Evolutionary conservation across 106 monocot species (phyloP).

Genomic region (Platanthera zijinensis): DNA sequence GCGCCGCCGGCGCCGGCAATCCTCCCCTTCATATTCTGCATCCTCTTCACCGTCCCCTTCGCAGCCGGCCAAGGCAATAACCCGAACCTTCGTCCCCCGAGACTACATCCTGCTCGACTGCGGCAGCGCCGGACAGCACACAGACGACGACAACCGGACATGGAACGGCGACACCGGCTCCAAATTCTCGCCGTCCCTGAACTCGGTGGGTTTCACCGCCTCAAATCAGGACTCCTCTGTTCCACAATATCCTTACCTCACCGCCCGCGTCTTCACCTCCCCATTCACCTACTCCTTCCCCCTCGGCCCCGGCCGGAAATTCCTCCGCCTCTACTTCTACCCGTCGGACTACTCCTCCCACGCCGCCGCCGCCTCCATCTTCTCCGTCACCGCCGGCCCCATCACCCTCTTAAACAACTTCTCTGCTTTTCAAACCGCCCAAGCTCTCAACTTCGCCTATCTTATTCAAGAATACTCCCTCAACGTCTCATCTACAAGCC

Average conservation of each 20-base stretch:
- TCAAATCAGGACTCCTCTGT: constrained; percentile 20
- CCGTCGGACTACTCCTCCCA: constrained; percentile 23
- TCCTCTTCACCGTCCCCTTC: background rate
- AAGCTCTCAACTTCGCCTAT: constrained; percentile 38
- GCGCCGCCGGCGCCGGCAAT: background rate
- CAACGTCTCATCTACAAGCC: constrained; percentile 20
- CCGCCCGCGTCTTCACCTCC: constrained; percentile 44
- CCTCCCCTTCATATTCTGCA: background rate
- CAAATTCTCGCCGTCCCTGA: constrained; percentile 15
- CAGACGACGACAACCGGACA: constrained; percentile 1
- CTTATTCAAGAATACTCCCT: constrained; percentile 42
- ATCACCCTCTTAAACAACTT: constrained; percentile 51
- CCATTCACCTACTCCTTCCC: constrained; percentile 56
- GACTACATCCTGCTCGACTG: constrained; percentile 45
- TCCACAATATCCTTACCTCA: constrained; percentile 25
- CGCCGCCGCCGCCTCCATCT: constrained; percentile 27
- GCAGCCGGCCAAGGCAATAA: background rate
- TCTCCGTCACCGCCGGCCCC: constrained; percentile 41
- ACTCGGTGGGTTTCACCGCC: constrained; percentile 13
- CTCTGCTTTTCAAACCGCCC: constrained; percentile 38
- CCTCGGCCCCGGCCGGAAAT: constrained; percentile 51
- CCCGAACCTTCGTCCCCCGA: constrained; percentile 13
- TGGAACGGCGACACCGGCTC: constrained; percentile 41
- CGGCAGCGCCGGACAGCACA: constrained; percentile 18
- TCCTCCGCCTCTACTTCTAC: constrained; percentile 42